A percentile compares a stretch with the other conserved stretches of the same genome.
phyloP scores from a whole-genome alignment of 305 asterid species.

The Fraxinus sp. region DNA sequence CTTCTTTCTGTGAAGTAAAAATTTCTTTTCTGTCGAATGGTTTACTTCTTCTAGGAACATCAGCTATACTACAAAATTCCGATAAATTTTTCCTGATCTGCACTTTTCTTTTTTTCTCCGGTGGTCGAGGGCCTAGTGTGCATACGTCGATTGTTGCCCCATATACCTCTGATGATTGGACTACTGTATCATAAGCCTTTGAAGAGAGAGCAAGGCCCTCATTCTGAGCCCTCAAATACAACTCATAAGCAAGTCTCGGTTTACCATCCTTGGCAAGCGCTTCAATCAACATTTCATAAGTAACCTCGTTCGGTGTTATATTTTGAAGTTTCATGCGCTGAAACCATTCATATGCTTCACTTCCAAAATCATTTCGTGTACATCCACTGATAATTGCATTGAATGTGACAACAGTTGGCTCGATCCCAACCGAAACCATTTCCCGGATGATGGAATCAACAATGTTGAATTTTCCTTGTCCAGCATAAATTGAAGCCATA shows the following conservation, averaged over 20 bases:
- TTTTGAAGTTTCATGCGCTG: conserved; percentile 54
- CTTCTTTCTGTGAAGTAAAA: conserved; percentile 30
- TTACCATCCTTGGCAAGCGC: conserved; percentile 76
- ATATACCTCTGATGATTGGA: conserved; percentile 35
- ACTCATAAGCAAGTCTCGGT: conserved; percentile 79
- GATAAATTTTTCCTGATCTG: conserved; percentile 45
- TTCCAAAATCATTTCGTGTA: conserved; percentile 41
- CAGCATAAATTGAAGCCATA: conserved; percentile 78
- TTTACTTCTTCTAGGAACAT: background rate
- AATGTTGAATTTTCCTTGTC: conserved; percentile 55
- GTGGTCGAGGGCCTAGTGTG: conserved; percentile 61
- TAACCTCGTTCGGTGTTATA: conserved; percentile 67
- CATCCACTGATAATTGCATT: conserved; percentile 85
- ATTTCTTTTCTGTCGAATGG: conserved; percentile 30
- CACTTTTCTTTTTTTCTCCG: conserved; percentile 49
- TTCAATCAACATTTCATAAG: conserved; percentile 70
- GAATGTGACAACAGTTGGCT: conserved; percentile 87
- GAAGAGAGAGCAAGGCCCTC: conserved; percentile 70
- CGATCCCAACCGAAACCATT: conserved; percentile 48
- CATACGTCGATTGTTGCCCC: conserved; percentile 54
- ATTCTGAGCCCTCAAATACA: conserved; percentile 55
- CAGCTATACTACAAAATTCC: conserved; percentile 41
- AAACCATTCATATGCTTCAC: conserved; percentile 78
- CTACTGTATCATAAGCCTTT: conserved; percentile 70
- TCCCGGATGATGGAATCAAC: conserved; percentile 63